Evolutionary conservation across 2,329 filamentous ascomycete genomes (phyloP), one percentile per base, ranked within the genome.

Genomic region (Alternaria sp.): DNA sequence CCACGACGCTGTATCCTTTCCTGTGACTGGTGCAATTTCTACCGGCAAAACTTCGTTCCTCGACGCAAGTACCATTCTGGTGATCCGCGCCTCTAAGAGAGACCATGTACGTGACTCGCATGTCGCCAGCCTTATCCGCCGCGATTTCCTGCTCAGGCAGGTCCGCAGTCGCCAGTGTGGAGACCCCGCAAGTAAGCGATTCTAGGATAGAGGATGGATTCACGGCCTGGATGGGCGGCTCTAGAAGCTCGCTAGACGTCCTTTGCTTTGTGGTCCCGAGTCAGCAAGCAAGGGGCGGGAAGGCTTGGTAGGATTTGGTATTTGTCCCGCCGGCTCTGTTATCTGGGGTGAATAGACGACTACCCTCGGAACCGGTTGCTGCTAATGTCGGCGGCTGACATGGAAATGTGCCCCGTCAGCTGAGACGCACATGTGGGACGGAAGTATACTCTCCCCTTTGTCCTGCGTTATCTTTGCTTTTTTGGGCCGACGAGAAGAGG

Each of bases 221-320:
- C 54, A 53, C 53, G 53, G 53, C 58, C 53, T 60, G 53, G 58
- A 57, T 59, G 44, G 41, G 45, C 36, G 34, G 59, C 54, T 62
- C 56, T 64, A 65, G 59, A 64, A 59, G 61, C 64, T 62, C 60
- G 58, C 69, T 72, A 72, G 69, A 70, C 67, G 67, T 61, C 53
- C 53, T 59, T 59, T 63, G 52, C 64, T 70, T 62, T 61, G 59
- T 34, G 58, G 52, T 51, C 54, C 58, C 62, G 63, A 72, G 63
- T 64, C 64, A 69, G 59, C 59, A 59, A 54, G 61, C 53, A 51
- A 64, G 68, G 67, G 59, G 57, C 60, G 57, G 55, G 51, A 52
- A 25, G 32, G 56, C 59, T 54, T 65, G 46, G 55, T 55, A 45
- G 32, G 20, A 51, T 46, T 5, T 52, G 32, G 54, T 45, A 27